Base-by-base conservation (phyloP, 2,329 filamentous ascomycete genomes). In the Hymenoscyphus repandus region DNA sequence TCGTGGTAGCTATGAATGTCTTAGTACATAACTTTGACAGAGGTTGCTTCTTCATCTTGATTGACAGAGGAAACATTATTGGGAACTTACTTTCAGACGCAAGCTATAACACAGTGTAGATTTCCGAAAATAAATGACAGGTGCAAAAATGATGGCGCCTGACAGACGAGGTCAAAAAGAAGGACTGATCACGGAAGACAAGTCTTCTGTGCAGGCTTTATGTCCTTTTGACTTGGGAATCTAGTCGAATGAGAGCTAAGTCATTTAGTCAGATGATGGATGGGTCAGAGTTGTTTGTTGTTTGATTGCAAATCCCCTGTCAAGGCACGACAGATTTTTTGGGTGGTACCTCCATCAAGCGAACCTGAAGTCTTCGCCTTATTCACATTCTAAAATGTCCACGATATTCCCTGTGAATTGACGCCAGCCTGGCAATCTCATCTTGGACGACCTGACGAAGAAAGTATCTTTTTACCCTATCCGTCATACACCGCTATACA, bases 131-230 rank as follows among this genome's bases (percentile, higher is more conserved):
- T 45, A 13, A 20, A 17, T 45, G 13, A 33, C 31, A 34, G 33
- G 42, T 30, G 41, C 34, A 32, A 30, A 13, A 6, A 30, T 6
- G 22, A 36, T 33, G 34, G 41, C 42, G 31, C 13, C 41, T 46
- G 45, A 45, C 36, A 27, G 37, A 42, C 20, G 31, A 36, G 45
- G 37, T 22, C 32, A 42, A 39, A 43, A 48, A 20, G 17, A 20
- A 12, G 12, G n/a, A 31, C 13, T 15, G n/a, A 38, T 30, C 18
- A 45, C 41, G 18, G 17, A 37, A 49, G 30, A 33, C 17, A 46
- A 31, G 40, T 33, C 45, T 11, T 41, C 11, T 34, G 22, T 39
- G n/a, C 33, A 22, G 37, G 15, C 45, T 52, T 49, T 52, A 52
- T 52, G 42, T 42, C 40, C 36, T 40, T 43, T 49, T 40, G 36